These are phyloP conservation scores for Penicillium bialowiezense DNA, from an alignment of 495 filamentous ascomycete genomes.

Conservation along the genomic window DNA sequence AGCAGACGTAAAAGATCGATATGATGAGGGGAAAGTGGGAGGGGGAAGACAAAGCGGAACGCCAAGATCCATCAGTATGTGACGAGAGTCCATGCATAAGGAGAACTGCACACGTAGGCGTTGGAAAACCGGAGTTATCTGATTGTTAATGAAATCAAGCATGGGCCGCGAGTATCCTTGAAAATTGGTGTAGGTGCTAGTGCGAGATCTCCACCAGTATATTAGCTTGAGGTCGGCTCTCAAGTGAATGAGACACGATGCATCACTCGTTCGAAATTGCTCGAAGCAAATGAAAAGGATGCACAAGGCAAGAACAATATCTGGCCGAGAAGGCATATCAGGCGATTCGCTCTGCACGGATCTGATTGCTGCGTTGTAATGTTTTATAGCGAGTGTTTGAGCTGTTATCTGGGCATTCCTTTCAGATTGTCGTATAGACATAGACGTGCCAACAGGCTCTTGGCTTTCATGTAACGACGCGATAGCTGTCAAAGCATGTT, in stretches of 20 bases:
- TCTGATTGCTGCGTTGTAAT: constrained; percentile 2
- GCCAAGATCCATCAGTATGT: not conserved
- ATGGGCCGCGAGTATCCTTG: constrained; percentile 4
- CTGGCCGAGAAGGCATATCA: not conserved
- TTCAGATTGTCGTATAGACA: not conserved
- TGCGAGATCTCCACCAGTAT: constrained; percentile 5
- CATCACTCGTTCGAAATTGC: constrained; percentile 13
- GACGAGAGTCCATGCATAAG: constrained; percentile 8
- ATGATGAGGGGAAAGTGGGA: constrained; percentile 2
- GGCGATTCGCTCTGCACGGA: not conserved
- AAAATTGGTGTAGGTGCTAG: not conserved
- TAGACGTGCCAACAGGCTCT: not conserved
- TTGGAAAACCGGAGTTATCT: constrained; percentile 4
- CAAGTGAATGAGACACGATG: constrained; percentile 8
- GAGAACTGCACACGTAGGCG: constrained; percentile 9
- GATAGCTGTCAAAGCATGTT: constrained; percentile 11
- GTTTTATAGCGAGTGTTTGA: constrained; percentile 4
- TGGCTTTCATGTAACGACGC: constrained; percentile 14
- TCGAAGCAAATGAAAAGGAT: constrained; percentile 17
- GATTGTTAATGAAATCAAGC: not conserved
- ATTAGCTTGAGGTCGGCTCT: constrained; percentile 4
- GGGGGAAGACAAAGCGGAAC: not conserved
- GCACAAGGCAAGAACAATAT: constrained; percentile 6
- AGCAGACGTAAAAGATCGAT: not conserved
- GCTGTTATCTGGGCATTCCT: constrained; percentile 2